A percentile compares a stretch with the other conserved stretches of the same genome.
Conservation (phyloP, 257 asterid species). For the Solanum clarkiae region DNA sequence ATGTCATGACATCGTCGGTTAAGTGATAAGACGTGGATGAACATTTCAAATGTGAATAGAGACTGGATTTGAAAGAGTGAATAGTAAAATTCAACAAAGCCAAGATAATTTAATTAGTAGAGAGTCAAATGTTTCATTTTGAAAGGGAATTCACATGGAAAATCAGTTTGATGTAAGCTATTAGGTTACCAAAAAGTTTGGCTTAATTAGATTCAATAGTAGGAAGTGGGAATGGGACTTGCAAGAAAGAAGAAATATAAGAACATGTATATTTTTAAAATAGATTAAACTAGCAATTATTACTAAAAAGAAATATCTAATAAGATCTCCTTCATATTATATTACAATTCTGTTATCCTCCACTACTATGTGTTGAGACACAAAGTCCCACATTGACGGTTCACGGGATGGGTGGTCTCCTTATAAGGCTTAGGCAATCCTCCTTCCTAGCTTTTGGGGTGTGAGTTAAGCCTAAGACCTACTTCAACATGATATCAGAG, state of each 20-base stretch:
- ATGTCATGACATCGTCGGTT: not conserved
- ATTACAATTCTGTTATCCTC: not conserved
- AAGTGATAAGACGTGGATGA: not conserved
- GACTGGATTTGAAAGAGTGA: not conserved
- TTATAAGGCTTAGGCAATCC: too few relatives aligned
- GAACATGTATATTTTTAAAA: not conserved
- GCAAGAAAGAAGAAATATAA: not conserved
- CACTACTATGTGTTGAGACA: too few relatives aligned
- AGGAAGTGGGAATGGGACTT: not conserved
- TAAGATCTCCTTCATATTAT: not conserved
- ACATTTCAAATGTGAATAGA: not conserved
- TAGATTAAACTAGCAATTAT: not conserved
- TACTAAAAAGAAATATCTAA: slow-evolving; percentile 1
- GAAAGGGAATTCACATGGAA: slow-evolving; percentile 2
- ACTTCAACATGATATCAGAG: too few relatives aligned
- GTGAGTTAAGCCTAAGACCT: too few relatives aligned
- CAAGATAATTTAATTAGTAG: not conserved
- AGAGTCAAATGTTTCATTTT: slow-evolving; percentile 5
- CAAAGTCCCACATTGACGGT: too few relatives aligned
- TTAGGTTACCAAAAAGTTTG: slow-evolving; percentile 2
- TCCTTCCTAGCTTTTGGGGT: too few relatives aligned
- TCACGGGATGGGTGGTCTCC: too few relatives aligned
- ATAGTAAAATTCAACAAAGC: not conserved
- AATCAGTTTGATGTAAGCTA: not conserved
- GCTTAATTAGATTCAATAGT: not conserved